Base-by-base conservation (phyloP, 371 early-diverging fungal genomes). In the Mortierella sp. region DNA sequence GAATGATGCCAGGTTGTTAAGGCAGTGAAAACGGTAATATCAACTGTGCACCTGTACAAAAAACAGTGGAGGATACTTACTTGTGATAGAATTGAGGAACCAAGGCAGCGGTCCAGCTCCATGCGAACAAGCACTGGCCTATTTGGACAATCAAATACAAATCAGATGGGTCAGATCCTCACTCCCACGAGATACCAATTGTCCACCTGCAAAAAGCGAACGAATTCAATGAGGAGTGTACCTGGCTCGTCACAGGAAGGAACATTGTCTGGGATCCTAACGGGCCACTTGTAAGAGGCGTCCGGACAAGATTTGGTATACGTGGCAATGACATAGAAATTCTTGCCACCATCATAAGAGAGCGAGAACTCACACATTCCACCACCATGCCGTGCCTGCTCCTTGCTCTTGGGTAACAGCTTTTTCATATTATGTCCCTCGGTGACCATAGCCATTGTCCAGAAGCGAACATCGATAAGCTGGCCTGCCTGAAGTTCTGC, bases 281-380 rank as follows among this genome's bases (percentile, higher is more conserved):
- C 57, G 6, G 68, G 68, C 74, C 74, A 74, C 50, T 74, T 58
- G 34, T 64, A 74, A 30, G 13, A 28, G 24, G 24, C 66, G 50
- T 85, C 85, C 8, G 76, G 76, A 47, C 76, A 74, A 1, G 76
- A 64, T 66, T 64, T 69, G 34, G 76, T 58, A 28, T 74, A 74
- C n/a, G 47, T 43, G 2, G 84, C 81, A 45, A 91, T 58, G 19
- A 87, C 86, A 10, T 86, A 88, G 60, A 83, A 91, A 6, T 81
- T 81, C 30, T 80, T 72, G 21, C 87, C 91, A 38, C 82, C 84
- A 67, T 92, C 88, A 39, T 87, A 85, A 5, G 86, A 86, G 18
- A 92, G 66, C 2, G 92, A 81, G 65, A 91, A 91, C 74, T 90
- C 86, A 61, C 92, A 91, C 62, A 87, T 83, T 9, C 91, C 91